These are phyloP conservation scores for Magnolia officinalis DNA, from an alignment of 164 flowering plant species.

Conservation along the genomic window DNA sequence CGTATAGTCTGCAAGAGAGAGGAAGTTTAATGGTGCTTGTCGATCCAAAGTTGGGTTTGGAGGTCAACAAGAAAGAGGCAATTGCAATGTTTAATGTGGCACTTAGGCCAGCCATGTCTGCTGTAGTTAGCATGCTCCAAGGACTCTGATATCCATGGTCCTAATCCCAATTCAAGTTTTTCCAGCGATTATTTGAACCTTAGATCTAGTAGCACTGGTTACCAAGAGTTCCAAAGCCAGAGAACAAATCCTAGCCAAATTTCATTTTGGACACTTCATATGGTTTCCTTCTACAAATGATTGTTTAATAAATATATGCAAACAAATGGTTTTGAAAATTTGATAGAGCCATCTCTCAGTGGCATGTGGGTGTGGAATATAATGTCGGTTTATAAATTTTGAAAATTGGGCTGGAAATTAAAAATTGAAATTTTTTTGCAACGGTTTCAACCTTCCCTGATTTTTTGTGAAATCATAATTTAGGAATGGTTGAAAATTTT, in stretches of 20 bases:
- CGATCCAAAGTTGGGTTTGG: conserved; percentile 37
- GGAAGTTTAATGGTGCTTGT: conserved; percentile 39
- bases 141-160: conserved; percentile 14
- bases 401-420: no score
- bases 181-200: conserved; percentile 8
- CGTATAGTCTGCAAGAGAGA: conserved; percentile 28
- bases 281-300: no score
- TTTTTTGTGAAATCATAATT: no score
- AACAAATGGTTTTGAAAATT: no score
- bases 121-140: conserved; percentile 26
- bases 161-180: conserved; percentile 5
- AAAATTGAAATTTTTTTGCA: no score
- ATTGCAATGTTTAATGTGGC: conserved; percentile 21
- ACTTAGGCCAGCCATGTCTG: background rate
- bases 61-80: conserved; percentile 21
- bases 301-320: no score
- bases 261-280: no score
- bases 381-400: no score
- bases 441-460: no score
- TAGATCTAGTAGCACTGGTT: conserved; percentile 3
- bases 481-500: no score
- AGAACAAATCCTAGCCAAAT: background rate
- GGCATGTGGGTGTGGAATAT: no score
- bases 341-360: no score
- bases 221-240: background rate